Conservation (phyloP, 164 flowering plant genomes). For the Liriodendron chinense region DNA sequence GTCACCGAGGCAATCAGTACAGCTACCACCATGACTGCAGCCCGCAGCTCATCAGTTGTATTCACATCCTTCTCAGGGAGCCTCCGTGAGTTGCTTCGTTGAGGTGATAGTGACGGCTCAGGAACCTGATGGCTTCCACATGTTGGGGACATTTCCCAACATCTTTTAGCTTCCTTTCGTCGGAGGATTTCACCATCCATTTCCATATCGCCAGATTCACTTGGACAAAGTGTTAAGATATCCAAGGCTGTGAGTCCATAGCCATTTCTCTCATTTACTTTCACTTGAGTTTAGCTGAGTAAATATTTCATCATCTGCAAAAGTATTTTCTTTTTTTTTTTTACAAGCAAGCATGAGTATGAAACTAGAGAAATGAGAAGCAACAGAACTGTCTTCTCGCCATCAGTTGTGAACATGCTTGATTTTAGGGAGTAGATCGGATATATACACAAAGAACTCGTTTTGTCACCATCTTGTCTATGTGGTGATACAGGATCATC, state of each 20-base stretch:
- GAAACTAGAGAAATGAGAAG: neutral
- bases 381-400: neutral
- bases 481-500: no score
- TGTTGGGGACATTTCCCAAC: neutral
- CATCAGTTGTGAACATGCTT: neutral
- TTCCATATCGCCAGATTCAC: neutral
- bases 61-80: neutral
- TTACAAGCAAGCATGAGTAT: neutral
- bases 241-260: neutral
- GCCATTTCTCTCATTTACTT: neutral
- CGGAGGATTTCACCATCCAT: neutral
- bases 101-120: neutral
- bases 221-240: neutral
- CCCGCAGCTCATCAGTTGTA: neutral
- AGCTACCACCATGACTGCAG: neutral
- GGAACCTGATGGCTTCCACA: neutral
- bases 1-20: neutral
- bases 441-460: no score
- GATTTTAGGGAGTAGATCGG: neutral
- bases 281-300: neutral
- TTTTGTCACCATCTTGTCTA: no score
- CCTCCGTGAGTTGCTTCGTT: neutral
- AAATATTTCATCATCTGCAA: neutral
- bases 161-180: neutral
- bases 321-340: neutral